Evolutionary conservation across 345 rosid species (phyloP), one percentile per base, ranked within the genome.

Genomic region (thale cress (Arabidopsis thaliana)): DNA sequence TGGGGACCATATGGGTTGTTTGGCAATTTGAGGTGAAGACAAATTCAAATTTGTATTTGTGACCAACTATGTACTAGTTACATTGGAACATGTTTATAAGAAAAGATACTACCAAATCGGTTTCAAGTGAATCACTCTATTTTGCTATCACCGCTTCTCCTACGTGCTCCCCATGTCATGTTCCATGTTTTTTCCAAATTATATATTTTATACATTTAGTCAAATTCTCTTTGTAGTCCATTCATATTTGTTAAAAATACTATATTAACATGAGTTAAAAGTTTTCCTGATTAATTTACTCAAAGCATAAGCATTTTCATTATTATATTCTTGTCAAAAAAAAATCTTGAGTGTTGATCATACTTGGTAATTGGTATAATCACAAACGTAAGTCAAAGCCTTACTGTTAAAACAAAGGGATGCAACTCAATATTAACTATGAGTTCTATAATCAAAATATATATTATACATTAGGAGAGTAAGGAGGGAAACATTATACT

Each of bases 141-240:
- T 28, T 28, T 65, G 48, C 28, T 64, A 57, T 55, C 77, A 65
- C 77, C 77, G 77, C 77, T 73, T 73, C 71, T 5, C 37, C 30
- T 62, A 8, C 8, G 42, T 62, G 69, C 53, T 72, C 69, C 62
- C 30, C 64, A 73, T 65, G 77, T 55, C 77, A 64, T 7, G 57
- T 45, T 55, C 71, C 71, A 73, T 73, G 65, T 73, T 34, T 8
- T 23, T 22, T 53, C 45, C 45, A 6, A 12, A 7, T 41, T 7
- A 7, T 30, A 7, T 30, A 24, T 22, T 50, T 24, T 48, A 23
- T 34, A 23, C 14, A 48, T 56, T 1, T 38, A 5, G 40, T 25
- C 23, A 5, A 52, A 13, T 14, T 36, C 20, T 7, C 25, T 34
- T 37, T 71, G 25, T 45, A 34, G 67, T 48, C 67, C 45, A 71